These are phyloP conservation scores for Cucumis sativus DNA, from an alignment of 306 rosid genomes.

Conservation along the genomic window Cucumber_9930_V3 NC_026657.2:15032001-15032500, in stretches of 20 bases:
- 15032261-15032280: conserved; percentile 78
- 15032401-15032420: conserved; percentile 81
- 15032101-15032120: conserved; percentile 23
- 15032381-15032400: conserved; percentile 87
- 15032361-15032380: conserved; percentile 95
- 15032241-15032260: conserved; percentile 93
- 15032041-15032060: conserved; percentile 81
- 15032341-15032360: conserved; percentile 92
- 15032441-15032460: conserved; percentile 78
- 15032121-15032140: conserved; percentile 19
- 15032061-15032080: conserved; percentile 40
- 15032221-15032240: conserved; percentile 76
- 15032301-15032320: conserved; percentile 85
- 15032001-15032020: conserved; percentile 91
- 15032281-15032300: conserved; percentile 97
- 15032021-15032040: conserved; percentile 88
- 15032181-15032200: conserved; percentile 34
- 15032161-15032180: conserved; percentile 25
- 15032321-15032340: conserved; percentile 90
- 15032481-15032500: conserved; percentile 45
- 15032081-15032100: conserved; percentile 27
- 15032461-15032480: conserved; percentile 21
- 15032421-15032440: conserved; percentile 87
- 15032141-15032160: conserved; percentile 13
- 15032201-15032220: conserved; percentile 82